Evolutionary conservation across 768 basidiomycete genomes (phyloP), one percentile per base, ranked within the genome.

Genomic region (Xerocomellus amylosporus): DNA sequence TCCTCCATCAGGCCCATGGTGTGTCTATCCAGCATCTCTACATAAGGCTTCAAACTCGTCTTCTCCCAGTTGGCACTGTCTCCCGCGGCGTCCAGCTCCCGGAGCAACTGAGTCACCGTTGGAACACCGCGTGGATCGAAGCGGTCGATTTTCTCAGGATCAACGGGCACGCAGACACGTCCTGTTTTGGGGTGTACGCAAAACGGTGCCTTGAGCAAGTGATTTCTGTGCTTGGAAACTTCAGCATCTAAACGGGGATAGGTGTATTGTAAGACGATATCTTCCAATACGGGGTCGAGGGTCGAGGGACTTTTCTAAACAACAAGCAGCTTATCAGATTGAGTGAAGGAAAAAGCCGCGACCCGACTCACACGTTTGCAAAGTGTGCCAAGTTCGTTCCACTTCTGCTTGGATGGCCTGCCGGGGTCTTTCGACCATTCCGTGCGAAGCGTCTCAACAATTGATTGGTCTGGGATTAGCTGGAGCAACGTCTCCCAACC

Each of bases 141-240:
- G 2, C 80, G 75, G 51, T 92, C 84, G 30, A 98, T 81, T 31
- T 73, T 68, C 33, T 73, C 73, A 4, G 93, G 88, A 64, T 96
- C 88, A 17, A 98, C 78, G 1, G 96, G 97, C 3, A 99, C 91
- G 68, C 96, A 99, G 9, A 99, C 84, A 30, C 93, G 84, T 2
- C 96, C 97, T 2, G 97, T 99, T 59, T 91, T 91, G 0, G 97
- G 97, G 71, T 99, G 97, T 0, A 98, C 77, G 67, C 95, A 97
- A 72, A 99, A 99, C 0, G 97, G 97, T 20, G 93, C 88, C 73
- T 99, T 99, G 50, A 99, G 82, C 75, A 99, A 79, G 76, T 99
- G 97, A 74, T 99, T 98, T 46, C 94, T 82, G 66, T 95, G 92
- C 66, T 98, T 96, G 3, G 94, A 95, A 28, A 99, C 97, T 71